Conservation (phyloP, 495 filamentous ascomycete species). For the Xylaria nigripes region DNA sequence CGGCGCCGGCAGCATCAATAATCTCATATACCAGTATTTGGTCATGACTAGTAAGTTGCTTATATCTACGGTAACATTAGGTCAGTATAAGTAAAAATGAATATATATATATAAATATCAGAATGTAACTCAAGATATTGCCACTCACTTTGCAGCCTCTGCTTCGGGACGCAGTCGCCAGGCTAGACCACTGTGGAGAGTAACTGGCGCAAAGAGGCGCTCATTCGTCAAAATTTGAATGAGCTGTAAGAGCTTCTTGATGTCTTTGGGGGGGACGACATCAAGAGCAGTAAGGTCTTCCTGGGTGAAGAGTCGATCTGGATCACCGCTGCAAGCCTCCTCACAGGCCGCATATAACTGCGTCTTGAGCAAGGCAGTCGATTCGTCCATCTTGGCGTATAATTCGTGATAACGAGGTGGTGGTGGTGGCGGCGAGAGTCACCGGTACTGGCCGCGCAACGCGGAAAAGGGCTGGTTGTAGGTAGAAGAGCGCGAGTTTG, state of each 20-base stretch:
- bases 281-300: constrained; percentile 54
- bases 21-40: constrained; percentile 74
- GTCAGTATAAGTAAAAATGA: neutral
- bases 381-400: constrained; percentile 17
- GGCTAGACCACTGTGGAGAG: constrained; percentile 46
- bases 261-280: constrained; percentile 52
- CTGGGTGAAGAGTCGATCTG: constrained; percentile 55
- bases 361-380: constrained; percentile 16
- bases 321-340: constrained; percentile 24
- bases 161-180: constrained; percentile 61
- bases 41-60: constrained; percentile 52
- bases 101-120: neutral
- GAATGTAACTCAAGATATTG: neutral
- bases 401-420: neutral
- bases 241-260: constrained; percentile 49
- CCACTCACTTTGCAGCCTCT: constrained; percentile 63
- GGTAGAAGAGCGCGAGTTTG: no score
- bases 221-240: constrained; percentile 57
- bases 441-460: no score
- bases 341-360: constrained; percentile 23
- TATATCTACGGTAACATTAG: constrained; percentile 45
- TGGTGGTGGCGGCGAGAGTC: constrained; percentile 20
- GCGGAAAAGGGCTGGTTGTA: no score
- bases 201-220: constrained; percentile 56
- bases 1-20: constrained; percentile 70